A percentile compares a stretch with the other conserved stretches of the same genome.
Conservation (phyloP, 495 filamentous ascomycete species). For the Neurospora tetrasperma region DNA sequence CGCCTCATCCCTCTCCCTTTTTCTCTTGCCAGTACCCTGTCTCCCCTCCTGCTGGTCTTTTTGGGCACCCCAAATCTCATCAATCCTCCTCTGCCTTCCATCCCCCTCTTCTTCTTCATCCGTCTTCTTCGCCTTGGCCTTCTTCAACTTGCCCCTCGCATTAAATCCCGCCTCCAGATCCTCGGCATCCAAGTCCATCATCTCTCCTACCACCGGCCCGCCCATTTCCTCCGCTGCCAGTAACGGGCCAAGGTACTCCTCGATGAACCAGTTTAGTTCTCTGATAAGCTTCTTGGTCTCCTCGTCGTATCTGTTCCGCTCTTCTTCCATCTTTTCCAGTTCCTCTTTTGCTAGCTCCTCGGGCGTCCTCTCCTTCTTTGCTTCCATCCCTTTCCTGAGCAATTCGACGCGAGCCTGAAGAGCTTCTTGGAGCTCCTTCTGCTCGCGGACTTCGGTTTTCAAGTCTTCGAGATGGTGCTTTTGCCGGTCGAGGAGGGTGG, state of each 20-base stretch:
- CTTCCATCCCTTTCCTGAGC: conserved; percentile 43
- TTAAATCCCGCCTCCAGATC: conserved; percentile 61
- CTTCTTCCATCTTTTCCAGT: conserved; percentile 34
- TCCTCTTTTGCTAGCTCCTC: conserved; percentile 51
- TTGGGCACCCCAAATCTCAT: conserved; percentile 30
- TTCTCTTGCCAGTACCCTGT: conserved; percentile 14
- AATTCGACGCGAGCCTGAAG: conserved; percentile 36
- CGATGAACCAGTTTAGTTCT: conserved; percentile 61
- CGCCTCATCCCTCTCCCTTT: conserved; percentile 42
- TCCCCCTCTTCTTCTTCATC: conserved; percentile 22
- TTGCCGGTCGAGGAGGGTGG: conserved; percentile 41
- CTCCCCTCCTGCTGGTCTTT: conserved; percentile 10
- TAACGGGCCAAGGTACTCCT: conserved; percentile 64
- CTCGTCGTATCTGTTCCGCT: conserved; percentile 44
- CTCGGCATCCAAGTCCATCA: conserved; percentile 47
- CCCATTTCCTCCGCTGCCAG: conserved; percentile 79
- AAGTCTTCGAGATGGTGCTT: conserved; percentile 48
- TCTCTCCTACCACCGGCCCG: conserved; percentile 72
- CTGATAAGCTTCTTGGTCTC: conserved; percentile 48
- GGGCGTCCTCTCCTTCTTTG: conserved; percentile 44
- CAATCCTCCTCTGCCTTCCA: conserved; percentile 57
- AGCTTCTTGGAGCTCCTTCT: conserved; percentile 47
- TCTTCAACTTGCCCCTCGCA: conserved; percentile 58
- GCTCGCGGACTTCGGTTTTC: conserved; percentile 50
- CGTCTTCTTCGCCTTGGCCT: conserved; percentile 33